phyloP scores from a whole-genome alignment of 2,329 filamentous ascomycete genomes.

The Sarocladium kiliense region DNA sequence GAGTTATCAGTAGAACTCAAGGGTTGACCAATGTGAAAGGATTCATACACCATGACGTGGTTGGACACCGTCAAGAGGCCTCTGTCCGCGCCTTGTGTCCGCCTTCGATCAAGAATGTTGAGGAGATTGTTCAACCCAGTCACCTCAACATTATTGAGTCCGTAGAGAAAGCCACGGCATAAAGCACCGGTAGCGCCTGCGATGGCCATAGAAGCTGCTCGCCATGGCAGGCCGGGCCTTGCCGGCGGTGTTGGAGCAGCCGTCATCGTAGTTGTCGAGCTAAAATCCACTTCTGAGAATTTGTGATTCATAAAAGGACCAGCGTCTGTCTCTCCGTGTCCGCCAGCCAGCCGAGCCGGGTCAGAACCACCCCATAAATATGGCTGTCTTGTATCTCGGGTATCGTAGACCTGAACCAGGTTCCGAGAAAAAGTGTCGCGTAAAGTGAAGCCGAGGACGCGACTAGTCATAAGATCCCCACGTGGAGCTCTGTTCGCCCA shows the following conservation, averaged over 20 bases:
- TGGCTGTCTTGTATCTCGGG: neutral
- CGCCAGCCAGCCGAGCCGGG: neutral
- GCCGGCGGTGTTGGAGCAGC: conserved; percentile 18
- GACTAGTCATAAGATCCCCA: neutral
- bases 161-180: conserved; percentile 69
- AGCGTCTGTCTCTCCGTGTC: neutral
- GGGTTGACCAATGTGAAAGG: neutral
- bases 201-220: conserved; percentile 64
- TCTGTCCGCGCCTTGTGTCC: conserved; percentile 56
- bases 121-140: conserved; percentile 73
- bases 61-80: conserved; percentile 71
- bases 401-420: neutral
- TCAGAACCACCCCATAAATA: neutral
- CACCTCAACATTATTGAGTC: conserved; percentile 69
- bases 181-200: conserved; percentile 70
- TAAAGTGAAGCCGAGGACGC: neutral
- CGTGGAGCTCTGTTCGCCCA: neutral
- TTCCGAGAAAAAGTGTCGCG: conserved; percentile 1
- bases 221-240: conserved; percentile 62
- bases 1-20: conserved; percentile 12
- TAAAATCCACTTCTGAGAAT: too few species aligned
- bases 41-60: conserved; percentile 35
- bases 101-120: conserved; percentile 65
- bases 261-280: conserved; percentile 13
- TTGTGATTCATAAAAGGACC: too few species aligned